Evolutionary conservation across 805 yeast species (phyloP).

Genomic region (Cyberlindnera lachancei): DNA sequence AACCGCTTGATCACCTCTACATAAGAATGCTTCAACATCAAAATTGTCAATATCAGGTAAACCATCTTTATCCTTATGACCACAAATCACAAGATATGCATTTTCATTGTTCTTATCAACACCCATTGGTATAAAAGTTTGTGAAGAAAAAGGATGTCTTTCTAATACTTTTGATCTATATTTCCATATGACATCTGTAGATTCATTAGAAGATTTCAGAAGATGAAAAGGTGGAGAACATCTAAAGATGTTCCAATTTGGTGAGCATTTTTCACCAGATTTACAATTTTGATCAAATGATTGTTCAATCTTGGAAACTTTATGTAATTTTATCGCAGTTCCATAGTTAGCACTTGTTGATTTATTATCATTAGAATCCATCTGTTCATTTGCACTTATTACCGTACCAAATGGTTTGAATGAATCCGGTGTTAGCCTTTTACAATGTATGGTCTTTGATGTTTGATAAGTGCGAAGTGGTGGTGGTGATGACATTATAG

Average conservation of each 20-base stretch:
- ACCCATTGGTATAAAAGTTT: conserved; percentile 91
- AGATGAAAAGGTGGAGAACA: conserved; percentile 71
- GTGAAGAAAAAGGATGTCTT: conserved; percentile 84
- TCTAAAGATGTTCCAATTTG: conserved; percentile 79
- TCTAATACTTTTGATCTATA: conserved; percentile 57
- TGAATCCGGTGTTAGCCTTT: conserved; percentile 54
- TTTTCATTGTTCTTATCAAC: conserved; percentile 34
- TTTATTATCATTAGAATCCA: conserved; percentile 30
- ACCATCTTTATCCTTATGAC: conserved; percentile 37
- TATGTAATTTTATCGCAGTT: conserved; percentile 74
- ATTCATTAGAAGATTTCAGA: conserved; percentile 5
- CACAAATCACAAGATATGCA: conserved; percentile 78
- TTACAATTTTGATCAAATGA: conserved; percentile 40
- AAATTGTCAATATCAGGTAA: conserved; percentile 57
- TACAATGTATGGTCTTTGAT: conserved; percentile 28
- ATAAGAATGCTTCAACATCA: conserved; percentile 65
- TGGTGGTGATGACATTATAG: no score
- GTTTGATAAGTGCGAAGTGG: conserved; percentile 32
- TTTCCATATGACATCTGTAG: conserved; percentile 4
- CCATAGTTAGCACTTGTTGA: conserved; percentile 83
- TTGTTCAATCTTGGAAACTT: conserved; percentile 64
- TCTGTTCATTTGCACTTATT: conserved; percentile 71
- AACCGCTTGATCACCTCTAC: conserved; percentile 80
- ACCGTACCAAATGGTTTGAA: conserved; percentile 71
- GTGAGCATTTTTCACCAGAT: conserved; percentile 40